Evolutionary conservation across 2,329 filamentous ascomycete species (phyloP), one percentile per base, ranked within the genome.

Genomic region (Fusarium burgessii): DNA sequence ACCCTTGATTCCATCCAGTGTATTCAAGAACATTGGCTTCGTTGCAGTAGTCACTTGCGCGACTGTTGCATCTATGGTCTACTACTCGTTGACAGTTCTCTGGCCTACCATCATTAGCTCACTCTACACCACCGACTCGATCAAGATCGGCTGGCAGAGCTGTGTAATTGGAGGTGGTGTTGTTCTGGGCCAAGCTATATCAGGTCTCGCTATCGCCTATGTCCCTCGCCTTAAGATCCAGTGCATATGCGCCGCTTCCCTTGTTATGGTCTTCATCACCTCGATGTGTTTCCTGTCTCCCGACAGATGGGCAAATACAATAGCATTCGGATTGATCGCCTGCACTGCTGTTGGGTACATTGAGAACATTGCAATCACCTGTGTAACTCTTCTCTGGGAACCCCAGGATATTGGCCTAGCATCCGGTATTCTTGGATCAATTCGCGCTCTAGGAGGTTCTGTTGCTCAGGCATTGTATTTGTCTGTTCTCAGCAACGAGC

Each of bases 361-460:
- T 57, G 81, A 83, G 63, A 82, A 81, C 71, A 76, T 83, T 54
- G 75, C 78, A n/a, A 78, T 84, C 52, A 80, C 83, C 1, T 82
- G 81, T 11, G 82, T 85, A 29, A 82, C 82, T 3, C 78, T 84
- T 13, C 79, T 86, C 43, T 84, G 80, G 74, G 83, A 83, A 61
- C 77, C 84, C 8, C 80, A 84, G 66, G 84, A 85, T 65, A 84
- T 85, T 46, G 83, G 84, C 18, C 78, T 85, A 18, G 83, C 74
- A 58, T 82, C 70, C 9, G 84, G 84, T 20, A 79, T 84, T 25
- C 81, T 85, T 33, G 83, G 84, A 14, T 83, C 81, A 23, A 84
- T 86, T 59, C 82, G 84, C 33, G 81, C 81, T 7, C 78, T 81
- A 6, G 80, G 81, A n/a, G 81, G 80, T 32, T 78, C 80, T 36